Evolutionary conservation across 192 early-diverging fungal species (phyloP).

Genomic region (Anaeromyces robustus): DNA sequence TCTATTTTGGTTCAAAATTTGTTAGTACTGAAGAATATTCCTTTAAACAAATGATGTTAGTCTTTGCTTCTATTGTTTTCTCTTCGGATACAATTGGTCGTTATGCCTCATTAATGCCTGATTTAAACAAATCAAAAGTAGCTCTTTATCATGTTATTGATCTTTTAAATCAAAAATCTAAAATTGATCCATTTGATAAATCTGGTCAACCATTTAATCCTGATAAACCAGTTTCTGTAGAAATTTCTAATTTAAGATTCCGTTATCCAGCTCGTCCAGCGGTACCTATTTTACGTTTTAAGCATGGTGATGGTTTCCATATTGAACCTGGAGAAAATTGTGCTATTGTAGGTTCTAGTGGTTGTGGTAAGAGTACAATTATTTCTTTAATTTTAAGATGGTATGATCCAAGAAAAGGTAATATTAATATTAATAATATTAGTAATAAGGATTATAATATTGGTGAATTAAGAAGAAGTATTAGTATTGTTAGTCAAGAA

Average conservation of each 20-base stretch:
- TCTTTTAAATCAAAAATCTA: conserved; percentile 50
- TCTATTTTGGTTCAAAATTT: conserved; percentile 49
- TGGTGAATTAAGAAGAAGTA: conserved; percentile 43
- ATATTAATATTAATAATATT: conserved; percentile 37
- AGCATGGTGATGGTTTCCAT: conserved; percentile 49
- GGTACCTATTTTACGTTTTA: conserved; percentile 19
- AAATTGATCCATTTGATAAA: conserved; percentile 41
- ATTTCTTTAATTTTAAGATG: conserved; percentile 11
- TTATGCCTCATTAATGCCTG: conserved; percentile 53
- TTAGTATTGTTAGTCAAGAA: conserved; percentile 88
- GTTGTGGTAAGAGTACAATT: conserved; percentile 53
- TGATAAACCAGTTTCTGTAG: conserved; percentile 12
- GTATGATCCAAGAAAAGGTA: conserved; percentile 54
- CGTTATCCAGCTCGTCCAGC: conserved; percentile 48
- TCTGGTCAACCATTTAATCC: conserved; percentile 12
- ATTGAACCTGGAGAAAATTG: conserved; percentile 27
- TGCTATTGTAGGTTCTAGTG: conserved; percentile 33
- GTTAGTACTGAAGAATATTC: not conserved
- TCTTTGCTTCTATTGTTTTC: conserved; percentile 23
- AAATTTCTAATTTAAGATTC: conserved; percentile 22
- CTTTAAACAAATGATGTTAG: conserved; percentile 26
- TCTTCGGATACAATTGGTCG: conserved; percentile 45
- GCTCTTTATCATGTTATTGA: conserved; percentile 56
- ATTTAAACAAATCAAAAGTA: conserved; percentile 60
- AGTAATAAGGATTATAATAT: conserved; percentile 47